A percentile compares a stretch with the other conserved stretches of the same genome.
These are phyloP conservation scores for Clarireedia paspali DNA, from an alignment of 2,329 filamentous ascomycete species.

Conservation along the genomic window DNA sequence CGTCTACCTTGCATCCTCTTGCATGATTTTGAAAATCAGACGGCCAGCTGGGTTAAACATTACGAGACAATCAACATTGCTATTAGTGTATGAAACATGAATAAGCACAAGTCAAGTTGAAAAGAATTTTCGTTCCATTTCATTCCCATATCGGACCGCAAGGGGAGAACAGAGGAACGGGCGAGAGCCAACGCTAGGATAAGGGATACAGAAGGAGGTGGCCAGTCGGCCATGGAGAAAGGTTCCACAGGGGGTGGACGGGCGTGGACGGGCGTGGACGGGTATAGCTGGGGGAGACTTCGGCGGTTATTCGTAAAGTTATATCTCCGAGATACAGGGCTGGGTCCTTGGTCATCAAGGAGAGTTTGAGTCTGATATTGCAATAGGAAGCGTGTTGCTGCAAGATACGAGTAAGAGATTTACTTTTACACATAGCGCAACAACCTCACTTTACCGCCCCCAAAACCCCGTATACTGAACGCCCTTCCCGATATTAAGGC, in stretches of 20 bases:
- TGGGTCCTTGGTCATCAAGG: neutral
- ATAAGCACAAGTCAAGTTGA: too few relatives aligned
- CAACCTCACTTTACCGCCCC: too few relatives aligned
- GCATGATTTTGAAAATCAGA: too few relatives aligned
- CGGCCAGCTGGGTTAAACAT: too few relatives aligned
- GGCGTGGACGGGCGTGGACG: neutral
- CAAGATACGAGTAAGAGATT: too few relatives aligned
- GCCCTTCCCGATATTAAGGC: constrained; percentile 8
- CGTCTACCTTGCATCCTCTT: too few relatives aligned
- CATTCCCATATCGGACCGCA: neutral
- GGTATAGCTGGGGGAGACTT: neutral
- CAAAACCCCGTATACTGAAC: constrained; percentile 6
- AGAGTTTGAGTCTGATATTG: neutral
- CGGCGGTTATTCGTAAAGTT: constrained; percentile 3
- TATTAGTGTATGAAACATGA: too few relatives aligned
- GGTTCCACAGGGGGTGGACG: neutral
- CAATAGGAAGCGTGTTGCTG: too few relatives aligned
- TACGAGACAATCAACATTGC: too few relatives aligned
- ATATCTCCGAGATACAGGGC: constrained; percentile 1
- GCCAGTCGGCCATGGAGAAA: neutral
- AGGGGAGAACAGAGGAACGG: neutral
- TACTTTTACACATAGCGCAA: too few relatives aligned
- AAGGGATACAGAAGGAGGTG: neutral
- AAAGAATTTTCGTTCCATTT: too few relatives aligned
- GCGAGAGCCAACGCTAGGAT: neutral